Evolutionary conservation across 768 basidiomycete genomes (phyloP).

Genomic region (Boletus rubropictus): DNA sequence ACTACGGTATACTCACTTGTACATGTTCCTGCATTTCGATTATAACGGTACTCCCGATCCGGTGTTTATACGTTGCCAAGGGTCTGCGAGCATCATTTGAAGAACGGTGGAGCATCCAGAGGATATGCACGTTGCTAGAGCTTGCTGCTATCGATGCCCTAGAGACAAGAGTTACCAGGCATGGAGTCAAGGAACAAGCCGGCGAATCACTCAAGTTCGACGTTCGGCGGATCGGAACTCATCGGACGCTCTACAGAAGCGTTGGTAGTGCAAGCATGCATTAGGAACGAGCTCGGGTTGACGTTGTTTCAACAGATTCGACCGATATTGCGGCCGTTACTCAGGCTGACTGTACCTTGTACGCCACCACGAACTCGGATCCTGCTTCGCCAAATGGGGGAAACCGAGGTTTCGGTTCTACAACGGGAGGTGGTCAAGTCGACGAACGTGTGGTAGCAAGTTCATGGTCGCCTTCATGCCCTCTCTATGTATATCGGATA

Average conservation of each 20-base stretch:
- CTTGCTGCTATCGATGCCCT: background rate
- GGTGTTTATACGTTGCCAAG: background rate
- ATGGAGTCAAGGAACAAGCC: background rate
- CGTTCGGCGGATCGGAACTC: background rate
- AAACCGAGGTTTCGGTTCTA: background rate
- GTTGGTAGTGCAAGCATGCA: background rate
- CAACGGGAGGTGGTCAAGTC: background rate
- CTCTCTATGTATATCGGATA: conserved; percentile 1
- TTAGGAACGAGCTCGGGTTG: background rate
- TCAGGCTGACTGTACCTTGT: background rate
- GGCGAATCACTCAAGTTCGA: conserved; percentile 5
- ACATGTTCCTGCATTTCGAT: conserved; percentile 20
- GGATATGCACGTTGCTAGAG: background rate
- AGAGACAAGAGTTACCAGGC: background rate
- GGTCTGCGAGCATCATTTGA: conserved; percentile 3
- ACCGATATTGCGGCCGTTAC: background rate
- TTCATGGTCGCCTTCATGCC: background rate
- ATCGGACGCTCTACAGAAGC: conserved; percentile 3
- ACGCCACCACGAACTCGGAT: background rate
- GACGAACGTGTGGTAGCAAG: background rate
- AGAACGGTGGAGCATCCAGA: conserved; percentile 4
- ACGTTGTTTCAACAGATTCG: background rate
- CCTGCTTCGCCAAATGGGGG: background rate
- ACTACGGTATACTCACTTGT: conserved; percentile 19
- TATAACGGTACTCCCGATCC: conserved; percentile 13